Percentiles rank a stretch among this genome's conserved stretches.
These are phyloP conservation scores for Paramecium tetraurelia DNA, from an alignment of 73 alveolate genomes.

Conservation along the genomic window DNA sequence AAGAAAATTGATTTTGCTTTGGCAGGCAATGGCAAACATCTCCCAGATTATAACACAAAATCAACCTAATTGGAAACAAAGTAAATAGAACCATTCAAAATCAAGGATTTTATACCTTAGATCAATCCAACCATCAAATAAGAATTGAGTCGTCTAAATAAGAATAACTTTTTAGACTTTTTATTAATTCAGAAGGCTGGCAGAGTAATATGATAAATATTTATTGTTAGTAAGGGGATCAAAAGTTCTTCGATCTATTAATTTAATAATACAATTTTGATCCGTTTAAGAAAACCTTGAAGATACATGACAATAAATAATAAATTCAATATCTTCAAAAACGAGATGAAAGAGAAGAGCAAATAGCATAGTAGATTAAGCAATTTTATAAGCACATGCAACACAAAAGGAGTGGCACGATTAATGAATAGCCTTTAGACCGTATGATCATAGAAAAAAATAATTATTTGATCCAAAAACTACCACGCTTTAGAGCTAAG, in stretches of 20 bases:
- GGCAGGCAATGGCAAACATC: background rate
- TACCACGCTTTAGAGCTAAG: constrained; percentile 7
- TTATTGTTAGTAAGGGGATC: background rate
- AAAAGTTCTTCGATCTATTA: background rate
- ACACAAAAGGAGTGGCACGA: background rate
- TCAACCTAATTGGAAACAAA: background rate
- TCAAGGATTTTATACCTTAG: background rate
- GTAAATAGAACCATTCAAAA: constrained; percentile 15
- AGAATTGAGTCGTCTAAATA: background rate
- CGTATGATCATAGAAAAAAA: background rate
- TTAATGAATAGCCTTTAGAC: background rate
- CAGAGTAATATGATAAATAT: background rate
- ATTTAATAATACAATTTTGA: background rate
- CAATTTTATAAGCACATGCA: background rate
- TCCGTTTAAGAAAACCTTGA: constrained; percentile 5
- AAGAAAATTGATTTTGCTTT: background rate
- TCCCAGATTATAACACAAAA: background rate
- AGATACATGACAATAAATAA: background rate
- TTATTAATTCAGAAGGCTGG: background rate
- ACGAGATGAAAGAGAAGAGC: constrained; percentile 2
- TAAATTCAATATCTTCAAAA: background rate
- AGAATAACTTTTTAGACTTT: background rate
- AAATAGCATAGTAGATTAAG: background rate
- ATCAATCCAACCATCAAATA: background rate
- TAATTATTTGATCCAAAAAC: background rate